These are phyloP conservation scores for Ogataea methanolica DNA, from an alignment of 805 yeast species.

Conservation along the genomic window DNA sequence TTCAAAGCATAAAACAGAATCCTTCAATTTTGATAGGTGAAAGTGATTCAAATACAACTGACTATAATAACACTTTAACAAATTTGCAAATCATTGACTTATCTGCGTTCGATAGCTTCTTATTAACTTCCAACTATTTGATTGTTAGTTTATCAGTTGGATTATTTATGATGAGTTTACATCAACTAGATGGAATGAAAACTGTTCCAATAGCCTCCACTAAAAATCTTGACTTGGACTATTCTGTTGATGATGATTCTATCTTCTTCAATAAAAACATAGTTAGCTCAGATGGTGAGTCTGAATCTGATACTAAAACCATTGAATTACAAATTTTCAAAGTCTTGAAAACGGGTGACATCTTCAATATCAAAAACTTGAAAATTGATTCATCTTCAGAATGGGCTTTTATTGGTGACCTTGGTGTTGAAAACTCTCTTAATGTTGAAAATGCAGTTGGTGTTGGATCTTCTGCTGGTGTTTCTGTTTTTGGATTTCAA, in stretches of 20 bases:
- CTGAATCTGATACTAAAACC: not conserved
- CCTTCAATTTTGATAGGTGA: not conserved
- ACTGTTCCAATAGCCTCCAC: slow-evolving; percentile 11
- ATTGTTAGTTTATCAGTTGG: slow-evolving; percentile 17
- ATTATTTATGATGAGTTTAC: slow-evolving; percentile 15
- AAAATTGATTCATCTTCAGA: slow-evolving; percentile 3
- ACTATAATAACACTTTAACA: not conserved
- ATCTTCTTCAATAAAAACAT: slow-evolving; percentile 7
- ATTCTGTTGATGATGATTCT: slow-evolving; percentile 17
- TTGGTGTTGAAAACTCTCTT: slow-evolving; percentile 5
- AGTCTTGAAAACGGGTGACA: slow-evolving; percentile 16
- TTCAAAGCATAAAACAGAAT: slow-evolving; percentile 13
- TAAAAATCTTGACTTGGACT: slow-evolving; percentile 5
- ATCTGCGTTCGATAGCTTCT: slow-evolving; percentile 13
- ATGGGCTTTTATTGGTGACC: slow-evolving; percentile 19
- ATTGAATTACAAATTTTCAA: slow-evolving; percentile 13
- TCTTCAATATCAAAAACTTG: slow-evolving; percentile 13
- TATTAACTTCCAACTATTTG: slow-evolving; percentile 19
- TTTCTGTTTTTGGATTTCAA: slow-evolving; percentile 9
- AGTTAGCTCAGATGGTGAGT: not conserved
- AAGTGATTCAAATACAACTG: not conserved
- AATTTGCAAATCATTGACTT: slow-evolving; percentile 12
- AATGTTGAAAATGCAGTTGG: slow-evolving; percentile 5
- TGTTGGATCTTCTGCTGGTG: slow-evolving; percentile 13
- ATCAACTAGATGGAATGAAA: slow-evolving; percentile 15